Conservation (phyloP, 2,329 filamentous ascomycete species). For the Didymosphaeria variabile region DNA sequence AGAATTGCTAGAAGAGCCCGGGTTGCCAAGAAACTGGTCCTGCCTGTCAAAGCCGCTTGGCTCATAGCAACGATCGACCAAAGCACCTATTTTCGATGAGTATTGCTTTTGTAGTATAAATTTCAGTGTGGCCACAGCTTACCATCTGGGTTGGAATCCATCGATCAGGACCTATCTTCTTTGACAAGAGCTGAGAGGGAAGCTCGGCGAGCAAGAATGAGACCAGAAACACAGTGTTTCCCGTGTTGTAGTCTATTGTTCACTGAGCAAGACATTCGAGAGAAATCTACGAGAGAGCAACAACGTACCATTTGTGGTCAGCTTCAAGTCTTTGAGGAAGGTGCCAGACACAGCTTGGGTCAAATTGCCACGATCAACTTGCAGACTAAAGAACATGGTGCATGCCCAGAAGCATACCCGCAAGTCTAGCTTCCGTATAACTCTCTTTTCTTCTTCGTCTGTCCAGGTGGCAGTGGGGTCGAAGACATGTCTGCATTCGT, state of each 20-base stretch:
- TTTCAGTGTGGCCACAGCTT: background rate
- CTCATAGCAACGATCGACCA: conserved; percentile 21
- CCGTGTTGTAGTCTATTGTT: conserved; percentile 29
- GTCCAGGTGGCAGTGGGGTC: conserved; percentile 58
- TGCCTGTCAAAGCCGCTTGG: conserved; percentile 19
- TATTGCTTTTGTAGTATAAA: background rate
- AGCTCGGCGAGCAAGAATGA: conserved; percentile 72
- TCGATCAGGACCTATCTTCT: conserved; percentile 50
- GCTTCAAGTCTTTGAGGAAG: conserved; percentile 3
- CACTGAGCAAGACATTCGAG: conserved; percentile 6
- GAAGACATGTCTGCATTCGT: conserved; percentile 61
- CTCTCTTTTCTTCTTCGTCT: conserved; percentile 53
- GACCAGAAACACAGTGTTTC: conserved; percentile 69
- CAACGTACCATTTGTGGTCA: conserved; percentile 8
- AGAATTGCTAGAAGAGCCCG: conserved; percentile 59
- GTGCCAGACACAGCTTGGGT: conserved; percentile 3
- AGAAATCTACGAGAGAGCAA: background rate
- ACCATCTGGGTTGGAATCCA: conserved; percentile 50
- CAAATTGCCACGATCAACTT: conserved; percentile 18
- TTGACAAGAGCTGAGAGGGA: conserved; percentile 52
- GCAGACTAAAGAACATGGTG: conserved; percentile 16
- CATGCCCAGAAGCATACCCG: conserved; percentile 19
- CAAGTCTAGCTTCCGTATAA: conserved; percentile 13
- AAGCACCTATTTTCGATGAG: background rate
- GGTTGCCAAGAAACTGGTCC: conserved; percentile 18